Evolutionary conservation across 2,329 filamentous ascomycete genomes (phyloP).

Genomic region (Colletotrichum liaoningense): DNA sequence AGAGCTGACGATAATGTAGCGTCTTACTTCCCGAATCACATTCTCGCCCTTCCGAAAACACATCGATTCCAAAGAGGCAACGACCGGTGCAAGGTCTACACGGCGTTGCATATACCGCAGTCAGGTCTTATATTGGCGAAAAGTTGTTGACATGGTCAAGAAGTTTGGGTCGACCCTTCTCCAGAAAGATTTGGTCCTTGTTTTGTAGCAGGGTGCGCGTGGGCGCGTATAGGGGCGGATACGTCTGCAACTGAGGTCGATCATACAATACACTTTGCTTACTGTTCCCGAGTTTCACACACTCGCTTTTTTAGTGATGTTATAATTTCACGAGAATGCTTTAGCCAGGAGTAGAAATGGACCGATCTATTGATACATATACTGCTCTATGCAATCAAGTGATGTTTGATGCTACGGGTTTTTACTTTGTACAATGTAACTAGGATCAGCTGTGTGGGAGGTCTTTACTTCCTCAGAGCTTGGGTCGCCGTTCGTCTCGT

Average conservation of each 20-base stretch:
- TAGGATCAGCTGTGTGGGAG: not conserved
- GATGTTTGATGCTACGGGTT: not conserved
- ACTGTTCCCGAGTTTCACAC: conserved; percentile 22
- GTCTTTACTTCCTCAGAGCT: conserved; percentile 31
- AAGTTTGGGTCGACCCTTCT: conserved; percentile 62
- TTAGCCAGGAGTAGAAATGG: conserved; percentile 38
- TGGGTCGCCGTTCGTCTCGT: conserved; percentile 13
- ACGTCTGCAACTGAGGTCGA: conserved; percentile 66
- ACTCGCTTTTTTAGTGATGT: conserved; percentile 5
- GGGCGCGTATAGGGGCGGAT: conserved; percentile 59
- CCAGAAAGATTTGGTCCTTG: conserved; percentile 60
- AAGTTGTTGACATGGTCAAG: conserved; percentile 67
- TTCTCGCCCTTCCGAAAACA: conserved; percentile 48
- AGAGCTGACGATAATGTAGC: conserved; percentile 5
- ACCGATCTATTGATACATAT: not conserved
- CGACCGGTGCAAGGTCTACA: conserved; percentile 55
- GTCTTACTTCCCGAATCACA: conserved; percentile 34
- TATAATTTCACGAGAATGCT: conserved; percentile 3
- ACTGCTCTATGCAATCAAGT: not conserved
- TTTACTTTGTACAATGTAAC: not conserved
- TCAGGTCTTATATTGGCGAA: conserved; percentile 68
- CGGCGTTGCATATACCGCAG: conserved; percentile 60
- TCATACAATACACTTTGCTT: conserved; percentile 66
- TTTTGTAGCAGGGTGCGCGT: conserved; percentile 63
- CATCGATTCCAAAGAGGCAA: conserved; percentile 58